Evolutionary conservation across 129 eudicot genomes (phyloP).

Genomic region (Flaveria robusta): DNA sequence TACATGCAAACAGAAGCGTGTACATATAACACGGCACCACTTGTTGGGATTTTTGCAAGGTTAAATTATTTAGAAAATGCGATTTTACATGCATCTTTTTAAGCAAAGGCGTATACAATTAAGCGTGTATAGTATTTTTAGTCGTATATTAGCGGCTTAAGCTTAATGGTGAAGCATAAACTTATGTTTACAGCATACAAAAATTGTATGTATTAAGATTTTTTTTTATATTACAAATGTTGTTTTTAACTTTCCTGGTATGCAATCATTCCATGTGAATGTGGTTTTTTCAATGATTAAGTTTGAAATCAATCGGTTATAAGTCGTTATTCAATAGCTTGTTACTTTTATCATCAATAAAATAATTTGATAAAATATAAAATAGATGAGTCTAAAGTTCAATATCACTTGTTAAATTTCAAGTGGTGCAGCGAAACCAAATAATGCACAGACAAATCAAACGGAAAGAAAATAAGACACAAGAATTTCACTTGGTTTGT

Average conservation of each 20-base stretch:
- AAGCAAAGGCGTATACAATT: constrained; percentile 23
- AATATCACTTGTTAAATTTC: too few relatives aligned
- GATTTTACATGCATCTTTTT: constrained; percentile 39
- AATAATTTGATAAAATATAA: too few relatives aligned
- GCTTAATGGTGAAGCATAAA: constrained; percentile 22
- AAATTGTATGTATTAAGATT: constrained; percentile 4
- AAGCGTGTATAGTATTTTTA: constrained; percentile 23
- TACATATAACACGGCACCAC: constrained; percentile 78
- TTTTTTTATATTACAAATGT: neutral
- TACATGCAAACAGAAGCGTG: constrained; percentile 88
- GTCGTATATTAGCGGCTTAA: constrained; percentile 8
- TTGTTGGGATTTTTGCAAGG: constrained; percentile 83
- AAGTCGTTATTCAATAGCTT: too few relatives aligned
- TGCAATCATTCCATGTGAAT: too few relatives aligned
- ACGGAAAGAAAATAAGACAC: too few relatives aligned
- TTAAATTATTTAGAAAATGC: constrained; percentile 39
- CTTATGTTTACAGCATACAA: constrained; percentile 10
- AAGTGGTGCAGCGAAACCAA: too few relatives aligned
- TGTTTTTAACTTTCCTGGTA: neutral
- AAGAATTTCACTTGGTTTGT: too few relatives aligned
- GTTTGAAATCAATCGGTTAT: too few relatives aligned
- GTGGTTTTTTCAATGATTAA: too few relatives aligned
- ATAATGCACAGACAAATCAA: too few relatives aligned
- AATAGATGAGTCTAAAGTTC: too few relatives aligned
- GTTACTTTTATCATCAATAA: too few relatives aligned